Evolutionary conservation across 148 eudicot genomes (phyloP).

Genomic region (Persicaria tinctoria): DNA sequence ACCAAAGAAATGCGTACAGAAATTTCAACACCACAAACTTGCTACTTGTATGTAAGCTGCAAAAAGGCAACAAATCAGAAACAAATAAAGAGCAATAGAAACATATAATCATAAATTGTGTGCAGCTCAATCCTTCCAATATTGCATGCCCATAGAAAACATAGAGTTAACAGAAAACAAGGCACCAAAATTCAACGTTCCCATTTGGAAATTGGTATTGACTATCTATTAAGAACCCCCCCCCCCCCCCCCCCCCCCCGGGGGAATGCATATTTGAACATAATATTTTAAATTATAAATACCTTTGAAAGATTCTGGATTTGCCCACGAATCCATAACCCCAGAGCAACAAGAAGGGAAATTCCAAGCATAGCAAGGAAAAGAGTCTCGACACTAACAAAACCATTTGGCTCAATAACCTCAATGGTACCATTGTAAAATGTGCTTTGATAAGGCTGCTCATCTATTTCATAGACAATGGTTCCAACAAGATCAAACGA

Average conservation of each 20-base stretch:
- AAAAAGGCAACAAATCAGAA: not conserved
- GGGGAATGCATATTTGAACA: not conserved
- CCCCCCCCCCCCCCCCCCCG: no score
- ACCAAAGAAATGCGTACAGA: no score
- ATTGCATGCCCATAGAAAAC: not conserved
- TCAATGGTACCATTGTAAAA: conserved; percentile 90
- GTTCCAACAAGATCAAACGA: conserved; percentile 80
- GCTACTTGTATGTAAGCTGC: not conserved
- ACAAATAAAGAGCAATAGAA: not conserved
- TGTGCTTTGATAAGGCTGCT: conserved; percentile 67
- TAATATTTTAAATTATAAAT: not conserved
- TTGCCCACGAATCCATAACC: conserved; percentile 62
- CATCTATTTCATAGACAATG: conserved; percentile 75
- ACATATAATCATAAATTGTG: not conserved
- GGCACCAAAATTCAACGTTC: not conserved
- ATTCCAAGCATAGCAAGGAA: conserved; percentile 64
- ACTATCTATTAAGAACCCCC: no score
- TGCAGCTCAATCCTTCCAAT: not conserved
- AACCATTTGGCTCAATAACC: conserved; percentile 71
- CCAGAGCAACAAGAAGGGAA: conserved; percentile 60
- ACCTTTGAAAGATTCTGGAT: conserved; percentile 68
- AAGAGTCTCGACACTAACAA: conserved; percentile 72
- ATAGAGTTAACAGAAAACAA: not conserved
- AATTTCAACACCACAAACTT: not conserved
- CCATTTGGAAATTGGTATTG: not conserved